These are phyloP conservation scores for Yamagishiella unicocca DNA, from an alignment of 139 green algal genomes.

Conservation along the genomic window DNA sequence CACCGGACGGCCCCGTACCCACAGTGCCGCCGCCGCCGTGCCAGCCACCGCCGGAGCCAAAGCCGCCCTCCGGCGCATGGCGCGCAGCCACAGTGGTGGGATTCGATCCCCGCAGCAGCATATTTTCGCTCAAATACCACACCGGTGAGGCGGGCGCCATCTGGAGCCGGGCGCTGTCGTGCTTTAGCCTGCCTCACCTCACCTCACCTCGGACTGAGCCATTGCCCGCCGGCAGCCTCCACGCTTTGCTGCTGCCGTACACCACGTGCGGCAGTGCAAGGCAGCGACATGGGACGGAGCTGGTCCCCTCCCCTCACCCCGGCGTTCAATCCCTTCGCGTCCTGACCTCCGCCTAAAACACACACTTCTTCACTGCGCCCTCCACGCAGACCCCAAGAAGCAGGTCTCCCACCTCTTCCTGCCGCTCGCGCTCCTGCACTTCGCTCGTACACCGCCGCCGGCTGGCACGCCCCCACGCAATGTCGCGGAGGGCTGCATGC, in stretches of 20 bases:
- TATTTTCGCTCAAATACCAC: slow-evolving; percentile 34
- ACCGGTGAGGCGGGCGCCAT: background rate
- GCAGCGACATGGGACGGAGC: too few species aligned
- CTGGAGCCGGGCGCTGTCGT: too few species aligned
- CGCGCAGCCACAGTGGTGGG: background rate
- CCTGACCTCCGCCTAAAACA: too few species aligned
- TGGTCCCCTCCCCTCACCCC: too few species aligned
- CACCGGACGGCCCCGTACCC: background rate
- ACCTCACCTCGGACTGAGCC: too few species aligned
- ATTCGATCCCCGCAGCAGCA: background rate
- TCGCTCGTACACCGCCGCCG: slow-evolving; percentile 1
- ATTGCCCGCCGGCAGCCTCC: too few species aligned
- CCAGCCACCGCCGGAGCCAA: background rate
- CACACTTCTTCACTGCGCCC: background rate
- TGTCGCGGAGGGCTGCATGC: background rate
- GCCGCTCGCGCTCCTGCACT: slow-evolving; percentile 4
- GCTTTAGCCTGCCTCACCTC: background rate
- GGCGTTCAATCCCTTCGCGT: too few species aligned
- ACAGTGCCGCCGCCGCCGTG: slow-evolving; percentile 30
- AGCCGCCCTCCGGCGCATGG: background rate
- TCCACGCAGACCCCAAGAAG: slow-evolving; percentile 25
- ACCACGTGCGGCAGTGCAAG: too few species aligned
- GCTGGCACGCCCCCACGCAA: slow-evolving; percentile 8
- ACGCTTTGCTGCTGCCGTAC: too few species aligned
- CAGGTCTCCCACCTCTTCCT: slow-evolving; percentile 1